phyloP scores from a whole-genome alignment of 1,284 basidiomycete genomes.

The Gomphus bonarii region DNA sequence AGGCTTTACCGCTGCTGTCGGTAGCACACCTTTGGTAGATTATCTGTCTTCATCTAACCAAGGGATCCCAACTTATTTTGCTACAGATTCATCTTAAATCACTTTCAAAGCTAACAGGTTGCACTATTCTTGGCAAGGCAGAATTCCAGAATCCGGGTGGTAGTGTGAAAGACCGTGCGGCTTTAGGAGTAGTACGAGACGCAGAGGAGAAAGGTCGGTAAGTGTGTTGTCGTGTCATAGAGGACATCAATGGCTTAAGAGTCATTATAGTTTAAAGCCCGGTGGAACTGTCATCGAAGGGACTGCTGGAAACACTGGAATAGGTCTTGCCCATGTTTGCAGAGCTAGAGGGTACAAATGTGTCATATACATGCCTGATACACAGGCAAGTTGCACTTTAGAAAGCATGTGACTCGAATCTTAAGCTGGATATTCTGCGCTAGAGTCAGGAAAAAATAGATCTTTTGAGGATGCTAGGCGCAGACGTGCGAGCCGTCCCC shows the following conservation, averaged over 20 bases:
- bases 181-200: slow-evolving; percentile 80
- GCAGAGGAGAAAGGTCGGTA: slow-evolving; percentile 81
- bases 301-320: slow-evolving; percentile 98
- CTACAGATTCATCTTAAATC: slow-evolving; percentile 72
- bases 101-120: slow-evolving; percentile 85
- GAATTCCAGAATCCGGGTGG: slow-evolving; percentile 99
- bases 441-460: slow-evolving; percentile 98
- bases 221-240: slow-evolving; percentile 20
- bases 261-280: slow-evolving; percentile 56
- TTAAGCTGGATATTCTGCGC: neutral
- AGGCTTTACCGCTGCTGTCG: slow-evolving; percentile 84
- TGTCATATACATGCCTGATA: slow-evolving; percentile 99
- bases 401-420: neutral
- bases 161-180: slow-evolving; percentile 96
- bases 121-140: slow-evolving; percentile 86
- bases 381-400: slow-evolving; percentile 46
- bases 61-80: neutral
- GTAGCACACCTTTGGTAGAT: slow-evolving; percentile 88
- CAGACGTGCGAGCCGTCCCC: slow-evolving; percentile 91
- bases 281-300: slow-evolving; percentile 97
- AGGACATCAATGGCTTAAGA: neutral
- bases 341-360: slow-evolving; percentile 90
- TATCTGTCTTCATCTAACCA: neutral
- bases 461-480: slow-evolving; percentile 91
- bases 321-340: slow-evolving; percentile 93